Evolutionary conservation across 345 rosid species (phyloP).

Genomic region (Populus euphratica): DNA sequence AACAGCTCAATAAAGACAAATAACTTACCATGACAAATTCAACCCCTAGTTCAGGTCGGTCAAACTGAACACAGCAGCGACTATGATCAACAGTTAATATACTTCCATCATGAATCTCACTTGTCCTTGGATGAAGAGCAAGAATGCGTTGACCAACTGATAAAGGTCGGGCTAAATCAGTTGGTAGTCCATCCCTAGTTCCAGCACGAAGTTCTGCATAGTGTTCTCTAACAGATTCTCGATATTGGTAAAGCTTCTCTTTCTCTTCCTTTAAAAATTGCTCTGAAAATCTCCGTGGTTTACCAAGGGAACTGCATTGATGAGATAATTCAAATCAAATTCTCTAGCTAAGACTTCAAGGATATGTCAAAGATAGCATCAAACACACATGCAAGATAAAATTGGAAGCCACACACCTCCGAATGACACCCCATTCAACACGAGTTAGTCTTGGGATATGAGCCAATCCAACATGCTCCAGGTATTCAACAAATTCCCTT

Average conservation of each 20-base stretch:
- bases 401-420: constrained; percentile 53
- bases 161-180: constrained; percentile 87
- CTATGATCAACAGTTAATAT: constrained; percentile 85
- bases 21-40: constrained; percentile 77
- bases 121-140: constrained; percentile 83
- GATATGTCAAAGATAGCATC: background rate
- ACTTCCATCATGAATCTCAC: constrained; percentile 86
- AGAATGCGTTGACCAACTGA: constrained; percentile 81
- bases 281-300: constrained; percentile 89
- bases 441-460: constrained; percentile 91
- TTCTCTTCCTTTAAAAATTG: constrained; percentile 76
- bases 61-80: constrained; percentile 79
- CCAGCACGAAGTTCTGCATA: constrained; percentile 78
- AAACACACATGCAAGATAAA: constrained; percentile 1
- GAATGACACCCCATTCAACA: constrained; percentile 97
- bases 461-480: constrained; percentile 91
- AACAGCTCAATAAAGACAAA: background rate
- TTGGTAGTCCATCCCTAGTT: constrained; percentile 81
- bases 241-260: constrained; percentile 79
- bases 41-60: constrained; percentile 69
- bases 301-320: constrained; percentile 88
- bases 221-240: constrained; percentile 83
- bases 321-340: background rate
- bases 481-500: constrained; percentile 88
- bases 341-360: background rate